Base-by-base conservation (phyloP, 192 early-diverging fungal genomes). In the Chytriomyces sp. region DNA sequence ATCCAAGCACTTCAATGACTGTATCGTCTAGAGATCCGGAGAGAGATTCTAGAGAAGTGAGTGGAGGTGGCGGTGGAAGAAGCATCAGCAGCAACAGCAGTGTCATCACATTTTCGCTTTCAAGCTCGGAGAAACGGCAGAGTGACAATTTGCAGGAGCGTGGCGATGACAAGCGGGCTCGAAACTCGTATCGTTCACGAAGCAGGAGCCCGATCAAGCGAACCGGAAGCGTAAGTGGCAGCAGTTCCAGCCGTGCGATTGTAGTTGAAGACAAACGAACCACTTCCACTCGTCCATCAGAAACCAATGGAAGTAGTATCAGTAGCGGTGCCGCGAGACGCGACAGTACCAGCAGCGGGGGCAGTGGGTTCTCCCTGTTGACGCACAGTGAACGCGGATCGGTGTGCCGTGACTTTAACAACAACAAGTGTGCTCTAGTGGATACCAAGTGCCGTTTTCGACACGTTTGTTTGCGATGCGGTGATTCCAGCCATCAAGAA, bases 401-500 rank as follows among this genome's bases (percentile, higher is more conserved):
- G 0, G 64, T 78, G 11, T 78, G 77, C 61, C 57, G 77, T 13
- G 77, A 78, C 44, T 78, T 64, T 46, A 78, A 78, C 48, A 78
- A 78, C 48, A 69, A 69, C 44, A 70, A 69, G 50, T 78, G 77
- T 46, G 63, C 69, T 6, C 43, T 78, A 46, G 69, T 65, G 24
- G 49, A 73, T 11, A 24, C 20, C 18, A 28, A 28, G n/a, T 77
- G 77, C 47, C 50, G 69, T 35, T 78, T 72, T 68, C 71, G 72
- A 69, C 77, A 78, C 44, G 69, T 72, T 8, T 78, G 77, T 57
- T 61, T 78, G 68, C 20, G 63, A 20, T 78, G 77, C 45, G 77
- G 77, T 6, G 69, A 69, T 70, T 16, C 69, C 7, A 50, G 69
- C 8, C 77, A 78, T 47, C 77, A 69, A 28, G 77, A 78, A 48